These are phyloP conservation scores for Arthrobotrys megalospora DNA, from an alignment of 2,329 filamentous ascomycete genomes.

Conservation along the genomic window DNA sequence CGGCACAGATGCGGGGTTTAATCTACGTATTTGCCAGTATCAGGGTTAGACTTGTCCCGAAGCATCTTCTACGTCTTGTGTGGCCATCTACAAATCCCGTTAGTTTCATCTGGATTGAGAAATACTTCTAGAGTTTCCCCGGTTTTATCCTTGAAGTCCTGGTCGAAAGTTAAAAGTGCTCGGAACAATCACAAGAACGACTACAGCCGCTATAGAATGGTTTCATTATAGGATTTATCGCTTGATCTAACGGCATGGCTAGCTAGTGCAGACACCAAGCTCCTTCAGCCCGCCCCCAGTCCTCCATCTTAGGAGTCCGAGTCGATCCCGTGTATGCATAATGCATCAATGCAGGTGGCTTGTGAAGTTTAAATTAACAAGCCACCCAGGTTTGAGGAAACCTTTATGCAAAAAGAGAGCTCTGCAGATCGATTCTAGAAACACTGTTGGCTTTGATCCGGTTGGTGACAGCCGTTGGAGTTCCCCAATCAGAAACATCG, in stretches of 20 bases:
- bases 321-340: slow-evolving; percentile 75
- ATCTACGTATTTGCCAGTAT: slow-evolving; percentile 31
- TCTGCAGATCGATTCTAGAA: not conserved
- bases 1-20: slow-evolving; percentile 24
- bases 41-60: slow-evolving; percentile 20
- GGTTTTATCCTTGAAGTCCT: slow-evolving; percentile 17
- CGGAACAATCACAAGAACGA: not conserved
- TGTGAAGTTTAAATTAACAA: not conserved
- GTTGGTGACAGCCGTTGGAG: not conserved
- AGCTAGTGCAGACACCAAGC: not conserved
- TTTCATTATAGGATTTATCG: slow-evolving; percentile 3
- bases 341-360: slow-evolving; percentile 67
- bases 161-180: not conserved
- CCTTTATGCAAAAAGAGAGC: not conserved
- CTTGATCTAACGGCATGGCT: slow-evolving; percentile 5
- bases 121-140: not conserved
- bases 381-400: not conserved
- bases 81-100: slow-evolving; percentile 30
- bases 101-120: slow-evolving; percentile 1
- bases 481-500: not conserved
- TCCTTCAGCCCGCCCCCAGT: not conserved
- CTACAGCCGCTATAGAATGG: slow-evolving; percentile 11
- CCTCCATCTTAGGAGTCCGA: slow-evolving; percentile 68
- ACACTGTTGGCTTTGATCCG: not conserved
- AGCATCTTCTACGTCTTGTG: slow-evolving; percentile 13